These are phyloP conservation scores for Gyrodon lividus DNA, from an alignment of 768 basidiomycete genomes.

Conservation along the genomic window DNA sequence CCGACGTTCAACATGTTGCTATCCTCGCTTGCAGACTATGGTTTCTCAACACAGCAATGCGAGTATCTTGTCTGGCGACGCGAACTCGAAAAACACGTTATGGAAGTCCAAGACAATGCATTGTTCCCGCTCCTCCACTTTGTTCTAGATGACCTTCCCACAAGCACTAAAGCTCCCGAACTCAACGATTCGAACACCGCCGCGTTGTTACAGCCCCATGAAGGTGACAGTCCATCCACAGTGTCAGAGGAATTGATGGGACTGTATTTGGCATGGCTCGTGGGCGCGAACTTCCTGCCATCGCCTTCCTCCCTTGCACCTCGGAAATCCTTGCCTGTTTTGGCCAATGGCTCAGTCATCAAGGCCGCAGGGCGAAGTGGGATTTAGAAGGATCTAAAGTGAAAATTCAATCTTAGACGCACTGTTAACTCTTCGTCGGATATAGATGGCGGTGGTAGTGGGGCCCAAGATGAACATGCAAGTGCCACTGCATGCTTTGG, in stretches of 20 bases:
- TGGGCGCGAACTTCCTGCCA: slow-evolving; percentile 80
- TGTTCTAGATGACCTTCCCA: slow-evolving; percentile 95
- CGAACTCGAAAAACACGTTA: slow-evolving; percentile 91
- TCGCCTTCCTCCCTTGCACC: slow-evolving; percentile 41
- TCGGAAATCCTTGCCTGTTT: slow-evolving; percentile 47
- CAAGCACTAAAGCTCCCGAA: slow-evolving; percentile 91
- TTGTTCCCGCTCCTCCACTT: slow-evolving; percentile 97
- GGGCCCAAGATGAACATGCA: too few relatives aligned
- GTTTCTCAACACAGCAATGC: slow-evolving; percentile 72
- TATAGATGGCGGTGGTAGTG: too few relatives aligned
- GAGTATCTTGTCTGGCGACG: slow-evolving; percentile 93
- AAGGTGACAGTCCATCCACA: slow-evolving; percentile 43
- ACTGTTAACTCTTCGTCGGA: too few relatives aligned
- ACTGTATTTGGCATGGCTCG: slow-evolving; percentile 88
- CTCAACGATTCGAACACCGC: slow-evolving; percentile 84
- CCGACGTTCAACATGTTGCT: slow-evolving; percentile 90
- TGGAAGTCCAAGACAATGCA: slow-evolving; percentile 93
- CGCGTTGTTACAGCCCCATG: slow-evolving; percentile 52
- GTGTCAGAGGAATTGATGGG: slow-evolving; percentile 81
- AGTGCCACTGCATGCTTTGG: too few relatives aligned
- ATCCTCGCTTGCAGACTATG: slow-evolving; percentile 69
- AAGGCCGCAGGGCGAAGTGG: slow-evolving; percentile 75
- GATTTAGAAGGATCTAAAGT: slow-evolving; percentile 18
- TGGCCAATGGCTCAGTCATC: slow-evolving; percentile 39
- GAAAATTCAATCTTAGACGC: too few relatives aligned